Conservation (phyloP, 2,329 filamentous ascomycete genomes). For the Fusarium sororula region DNA sequence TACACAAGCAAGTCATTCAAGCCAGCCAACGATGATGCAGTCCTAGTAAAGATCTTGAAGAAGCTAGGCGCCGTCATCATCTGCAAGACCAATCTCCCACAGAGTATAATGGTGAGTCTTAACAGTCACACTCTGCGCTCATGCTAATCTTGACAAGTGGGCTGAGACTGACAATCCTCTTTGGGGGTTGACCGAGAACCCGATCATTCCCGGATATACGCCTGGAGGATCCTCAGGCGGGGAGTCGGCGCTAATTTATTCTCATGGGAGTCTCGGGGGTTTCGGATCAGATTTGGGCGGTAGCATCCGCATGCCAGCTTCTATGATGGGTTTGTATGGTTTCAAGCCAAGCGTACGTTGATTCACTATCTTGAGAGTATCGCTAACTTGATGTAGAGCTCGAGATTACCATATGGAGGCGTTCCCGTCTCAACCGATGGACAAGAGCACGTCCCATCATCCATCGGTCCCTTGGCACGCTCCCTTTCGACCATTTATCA, state of each 20-base stretch:
- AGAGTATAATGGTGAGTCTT: constrained; percentile 25
- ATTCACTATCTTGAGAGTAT: accelerated
- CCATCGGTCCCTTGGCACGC: constrained; percentile 68
- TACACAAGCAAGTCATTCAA: constrained; percentile 62
- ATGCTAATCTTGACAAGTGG: not conserved
- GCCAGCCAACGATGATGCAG: constrained; percentile 57
- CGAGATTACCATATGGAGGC: constrained; percentile 65
- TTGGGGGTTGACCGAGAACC: constrained; percentile 41
- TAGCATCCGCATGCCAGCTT: constrained; percentile 40
- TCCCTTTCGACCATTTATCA: constrained; percentile 54
- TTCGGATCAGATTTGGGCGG: constrained; percentile 43
- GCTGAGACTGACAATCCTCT: constrained; percentile 45
- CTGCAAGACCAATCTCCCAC: constrained; percentile 43
- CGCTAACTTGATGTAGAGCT: constrained; percentile 52
- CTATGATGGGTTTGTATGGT: constrained; percentile 38
- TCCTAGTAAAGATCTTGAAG: constrained; percentile 59
- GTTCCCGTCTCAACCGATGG: constrained; percentile 70
- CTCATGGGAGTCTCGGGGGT: constrained; percentile 32
- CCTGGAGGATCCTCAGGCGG: constrained; percentile 43
- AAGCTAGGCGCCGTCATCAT: constrained; percentile 61
- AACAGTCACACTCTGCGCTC: accelerated
- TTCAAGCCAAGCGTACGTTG: constrained; percentile 43
- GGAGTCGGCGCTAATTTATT: constrained; percentile 32
- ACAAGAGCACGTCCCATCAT: constrained; percentile 71
- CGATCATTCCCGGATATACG: constrained; percentile 30